Conservation (phyloP, 1,284 basidiomycete species). For the Ustilago hordei region DNA sequence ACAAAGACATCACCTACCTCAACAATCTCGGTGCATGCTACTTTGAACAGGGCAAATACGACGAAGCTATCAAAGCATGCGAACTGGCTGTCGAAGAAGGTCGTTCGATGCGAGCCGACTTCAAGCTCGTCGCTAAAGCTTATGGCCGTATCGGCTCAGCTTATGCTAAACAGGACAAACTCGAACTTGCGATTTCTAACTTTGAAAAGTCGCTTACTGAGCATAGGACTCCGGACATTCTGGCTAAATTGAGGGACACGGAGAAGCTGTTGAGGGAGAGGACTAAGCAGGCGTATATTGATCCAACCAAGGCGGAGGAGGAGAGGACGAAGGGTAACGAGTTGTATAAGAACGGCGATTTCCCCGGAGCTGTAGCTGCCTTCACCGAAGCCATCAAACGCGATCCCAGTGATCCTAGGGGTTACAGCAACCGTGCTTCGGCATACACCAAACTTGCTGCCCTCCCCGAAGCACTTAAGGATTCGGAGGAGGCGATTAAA, state of each 20-base stretch:
- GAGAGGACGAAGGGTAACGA: conserved; percentile 93
- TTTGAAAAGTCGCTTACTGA: conserved; percentile 81
- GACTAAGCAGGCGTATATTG: conserved; percentile 86
- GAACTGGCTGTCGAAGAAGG: conserved; percentile 96
- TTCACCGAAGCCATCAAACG: conserved; percentile 98
- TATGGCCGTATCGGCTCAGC: conserved; percentile 89
- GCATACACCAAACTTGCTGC: conserved; percentile 96
- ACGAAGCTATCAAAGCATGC: conserved; percentile 89
- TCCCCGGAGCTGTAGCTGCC: conserved; percentile 86
- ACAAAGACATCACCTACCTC: conserved; percentile 93
- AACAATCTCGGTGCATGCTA: conserved; percentile 79
- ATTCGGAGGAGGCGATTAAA: conserved; percentile 91
- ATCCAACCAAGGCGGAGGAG: conserved; percentile 83
- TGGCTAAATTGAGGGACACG: conserved; percentile 81
- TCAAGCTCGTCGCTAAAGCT: conserved; percentile 77
- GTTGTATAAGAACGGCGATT: conserved; percentile 79
- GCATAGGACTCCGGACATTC: conserved; percentile 92
- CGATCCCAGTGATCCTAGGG: conserved; percentile 86
- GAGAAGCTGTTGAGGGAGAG: conserved; percentile 84
- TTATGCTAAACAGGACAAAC: conserved; percentile 84
- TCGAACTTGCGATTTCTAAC: conserved; percentile 75
- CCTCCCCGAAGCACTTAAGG: conserved; percentile 94
- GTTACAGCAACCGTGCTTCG: conserved; percentile 96
- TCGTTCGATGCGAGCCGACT: conserved; percentile 75
- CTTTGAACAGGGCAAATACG: conserved; percentile 91